Percentiles rank a stretch among this genome's conserved stretches.
These are phyloP conservation scores for Fragosphaeria purpurea DNA, from an alignment of 2,329 filamentous ascomycete genomes.

Conservation along the genomic window DNA sequence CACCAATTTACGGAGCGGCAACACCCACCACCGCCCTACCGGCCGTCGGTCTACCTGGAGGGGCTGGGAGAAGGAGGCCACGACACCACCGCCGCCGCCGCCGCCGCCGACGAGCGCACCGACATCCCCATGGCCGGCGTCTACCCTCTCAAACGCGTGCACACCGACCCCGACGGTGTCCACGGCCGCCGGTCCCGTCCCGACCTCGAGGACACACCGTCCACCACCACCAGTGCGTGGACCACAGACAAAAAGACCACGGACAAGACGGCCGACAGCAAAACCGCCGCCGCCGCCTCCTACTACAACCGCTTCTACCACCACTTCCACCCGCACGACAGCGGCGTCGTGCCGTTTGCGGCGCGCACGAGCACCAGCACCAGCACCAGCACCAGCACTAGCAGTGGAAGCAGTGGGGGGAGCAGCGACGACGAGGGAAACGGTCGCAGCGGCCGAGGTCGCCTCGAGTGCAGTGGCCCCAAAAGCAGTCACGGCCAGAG, in stretches of 20 bases:
- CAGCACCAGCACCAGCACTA: background rate
- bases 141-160: background rate
- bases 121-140: background rate
- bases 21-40: background rate
- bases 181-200: no score
- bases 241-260: no score
- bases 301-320: conserved; percentile 3
- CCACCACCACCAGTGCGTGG: no score
- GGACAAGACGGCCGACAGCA: background rate
- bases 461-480: no score
- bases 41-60: background rate
- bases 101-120: background rate
- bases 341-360: background rate
- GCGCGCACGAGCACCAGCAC: background rate
- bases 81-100: background rate
- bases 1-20: background rate
- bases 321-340: background rate
- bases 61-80: background rate
- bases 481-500: background rate
- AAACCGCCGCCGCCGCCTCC: background rate
- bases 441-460: no score
- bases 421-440: background rate
- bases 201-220: no score
- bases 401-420: background rate
- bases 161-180: background rate